phyloP scores from a whole-genome alignment of 176 grass and related monocot species.

The Lolium multiflorum region DNA sequence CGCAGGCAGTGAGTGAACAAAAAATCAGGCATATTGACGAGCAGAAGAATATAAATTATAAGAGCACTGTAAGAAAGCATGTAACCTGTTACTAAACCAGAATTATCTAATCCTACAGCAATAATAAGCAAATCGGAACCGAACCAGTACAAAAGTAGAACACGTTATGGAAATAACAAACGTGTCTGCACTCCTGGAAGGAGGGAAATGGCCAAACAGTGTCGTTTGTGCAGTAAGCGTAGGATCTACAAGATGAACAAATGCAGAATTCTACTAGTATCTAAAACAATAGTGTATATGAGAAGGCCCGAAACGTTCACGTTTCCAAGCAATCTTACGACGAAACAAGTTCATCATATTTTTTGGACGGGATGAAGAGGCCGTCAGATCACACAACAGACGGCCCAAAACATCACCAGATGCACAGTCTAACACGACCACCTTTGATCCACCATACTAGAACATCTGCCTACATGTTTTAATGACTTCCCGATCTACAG shows the following conservation, averaged over 20 bases:
- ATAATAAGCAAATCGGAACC: background rate
- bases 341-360: background rate
- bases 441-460: background rate
- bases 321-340: too few relatives aligned
- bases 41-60: background rate
- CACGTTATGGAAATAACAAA: background rate
- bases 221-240: too few relatives aligned
- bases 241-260: background rate
- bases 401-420: background rate
- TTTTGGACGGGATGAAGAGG: background rate
- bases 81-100: background rate
- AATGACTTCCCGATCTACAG: slow-evolving; percentile 32
- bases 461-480: background rate
- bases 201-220: background rate
- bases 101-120: background rate
- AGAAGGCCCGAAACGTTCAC: too few relatives aligned
- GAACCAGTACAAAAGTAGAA: background rate
- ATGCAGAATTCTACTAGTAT: background rate
- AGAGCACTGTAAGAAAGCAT: background rate
- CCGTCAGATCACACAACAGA: background rate
- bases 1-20: background rate
- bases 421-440: background rate
- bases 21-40: background rate
- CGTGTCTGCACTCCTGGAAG: background rate
- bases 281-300: background rate